phyloP scores from a whole-genome alignment of 2,329 filamentous ascomycete genomes.

The Paraphaeosphaeria sporulosa region DNA sequence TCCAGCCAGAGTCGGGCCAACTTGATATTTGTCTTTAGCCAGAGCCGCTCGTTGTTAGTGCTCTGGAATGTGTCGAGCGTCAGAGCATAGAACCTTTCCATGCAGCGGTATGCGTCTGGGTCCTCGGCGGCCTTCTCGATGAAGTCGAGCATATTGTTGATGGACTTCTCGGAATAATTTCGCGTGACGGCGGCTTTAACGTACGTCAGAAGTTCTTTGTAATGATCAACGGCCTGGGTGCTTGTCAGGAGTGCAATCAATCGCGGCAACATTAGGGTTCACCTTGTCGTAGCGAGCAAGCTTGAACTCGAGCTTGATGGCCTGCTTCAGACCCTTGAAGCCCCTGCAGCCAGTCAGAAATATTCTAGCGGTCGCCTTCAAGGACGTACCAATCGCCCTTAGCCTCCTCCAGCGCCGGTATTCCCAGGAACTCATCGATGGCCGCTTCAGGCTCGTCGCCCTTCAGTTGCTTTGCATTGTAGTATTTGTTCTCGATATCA shows the following conservation, averaged over 20 bases:
- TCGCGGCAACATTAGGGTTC: slow-evolving; percentile 10
- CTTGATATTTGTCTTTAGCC: slow-evolving; percentile 99
- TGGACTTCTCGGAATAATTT: slow-evolving; percentile 98
- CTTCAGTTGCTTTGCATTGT: slow-evolving; percentile 98
- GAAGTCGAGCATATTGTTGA: slow-evolving; percentile 98
- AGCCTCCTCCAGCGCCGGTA: slow-evolving; percentile 82
- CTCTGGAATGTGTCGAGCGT: slow-evolving; percentile 95
- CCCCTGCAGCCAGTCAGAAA: slow-evolving; percentile 60
- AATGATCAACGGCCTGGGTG: slow-evolving; percentile 83
- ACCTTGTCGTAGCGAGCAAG: slow-evolving; percentile 88
- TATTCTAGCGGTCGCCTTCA: slow-evolving; percentile 9
- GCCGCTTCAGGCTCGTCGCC: slow-evolving; percentile 84
- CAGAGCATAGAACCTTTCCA: slow-evolving; percentile 94
- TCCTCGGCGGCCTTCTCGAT: slow-evolving; percentile 88
- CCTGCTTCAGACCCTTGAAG: slow-evolving; percentile 97
- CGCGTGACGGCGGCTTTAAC: slow-evolving; percentile 96
- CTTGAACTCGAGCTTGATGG: slow-evolving; percentile 96
- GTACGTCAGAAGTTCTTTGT: slow-evolving; percentile 93
- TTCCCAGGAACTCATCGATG: slow-evolving; percentile 88
- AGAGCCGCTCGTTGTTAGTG: slow-evolving; percentile 95
- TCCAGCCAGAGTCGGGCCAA: slow-evolving; percentile 90
- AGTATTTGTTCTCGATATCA: slow-evolving; percentile 99
- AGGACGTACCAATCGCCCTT: slow-evolving; percentile 84
- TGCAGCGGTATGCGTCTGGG: slow-evolving; percentile 76
- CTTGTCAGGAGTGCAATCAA: slow-evolving; percentile 28